Percentiles rank a stretch among this genome's conserved stretches.
Conservation (phyloP, 2,329 filamentous ascomycete species). For the Cordyceps militaris region DNA sequence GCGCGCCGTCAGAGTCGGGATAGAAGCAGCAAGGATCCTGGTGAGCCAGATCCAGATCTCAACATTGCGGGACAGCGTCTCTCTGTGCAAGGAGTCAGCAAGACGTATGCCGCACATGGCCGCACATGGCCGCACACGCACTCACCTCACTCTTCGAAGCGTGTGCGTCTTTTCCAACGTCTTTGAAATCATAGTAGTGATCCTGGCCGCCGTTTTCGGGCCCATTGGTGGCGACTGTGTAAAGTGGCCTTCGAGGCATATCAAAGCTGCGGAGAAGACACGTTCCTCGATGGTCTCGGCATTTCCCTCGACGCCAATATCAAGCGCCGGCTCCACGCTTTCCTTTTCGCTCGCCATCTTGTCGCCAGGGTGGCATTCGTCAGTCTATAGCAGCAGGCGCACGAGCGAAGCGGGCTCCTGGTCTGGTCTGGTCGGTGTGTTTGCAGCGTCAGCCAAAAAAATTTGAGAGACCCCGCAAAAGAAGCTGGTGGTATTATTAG, state of each 20-base stretch:
- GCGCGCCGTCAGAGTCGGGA: constrained; percentile 52
- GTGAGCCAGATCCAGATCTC: constrained; percentile 60
- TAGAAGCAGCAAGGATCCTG: constrained; percentile 53
- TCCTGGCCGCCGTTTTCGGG: constrained; percentile 45
- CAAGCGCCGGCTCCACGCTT: constrained; percentile 12
- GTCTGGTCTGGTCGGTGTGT: constrained; percentile 2
- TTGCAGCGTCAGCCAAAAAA: constrained; percentile 6
- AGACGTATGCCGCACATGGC: neutral
- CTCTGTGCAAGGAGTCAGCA: constrained; percentile 31
- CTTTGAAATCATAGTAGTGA: constrained; percentile 50
- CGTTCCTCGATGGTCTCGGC: constrained; percentile 55
- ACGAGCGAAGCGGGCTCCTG: neutral
- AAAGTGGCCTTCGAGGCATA: constrained; percentile 56
- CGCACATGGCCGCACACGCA: neutral
- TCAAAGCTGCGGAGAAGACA: constrained; percentile 52
- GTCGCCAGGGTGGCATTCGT: neutral
- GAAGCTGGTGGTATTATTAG: constrained; percentile 1
- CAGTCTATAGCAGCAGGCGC: neutral
- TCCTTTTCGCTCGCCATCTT: constrained; percentile 2
- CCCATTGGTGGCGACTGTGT: constrained; percentile 51
- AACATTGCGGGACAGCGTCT: constrained; percentile 54
- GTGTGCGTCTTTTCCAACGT: constrained; percentile 59
- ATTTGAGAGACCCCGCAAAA: constrained; percentile 15
- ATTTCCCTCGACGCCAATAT: constrained; percentile 16
- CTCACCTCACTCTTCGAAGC: constrained; percentile 52